Evolutionary conservation across 2,329 filamentous ascomycete species (phyloP).

Genomic region (Huntiella decipiens): DNA sequence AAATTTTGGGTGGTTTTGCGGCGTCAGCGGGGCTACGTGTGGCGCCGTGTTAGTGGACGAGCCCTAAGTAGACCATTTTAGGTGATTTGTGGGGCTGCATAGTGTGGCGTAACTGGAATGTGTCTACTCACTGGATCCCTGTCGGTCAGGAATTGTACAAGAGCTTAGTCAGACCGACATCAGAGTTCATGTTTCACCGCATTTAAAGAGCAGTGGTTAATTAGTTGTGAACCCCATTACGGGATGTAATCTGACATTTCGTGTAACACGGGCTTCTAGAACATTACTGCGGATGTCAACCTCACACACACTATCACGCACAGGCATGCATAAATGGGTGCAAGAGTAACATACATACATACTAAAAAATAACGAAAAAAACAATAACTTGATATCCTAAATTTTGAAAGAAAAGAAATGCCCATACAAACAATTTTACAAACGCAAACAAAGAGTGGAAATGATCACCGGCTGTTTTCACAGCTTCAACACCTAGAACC

Average conservation of each 20-base stretch:
- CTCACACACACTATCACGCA: not conserved
- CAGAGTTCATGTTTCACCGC: not conserved
- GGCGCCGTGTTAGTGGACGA: not conserved
- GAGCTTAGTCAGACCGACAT: not conserved
- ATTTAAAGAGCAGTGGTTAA: no score
- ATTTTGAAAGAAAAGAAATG: not conserved
- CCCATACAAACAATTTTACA: not conserved
- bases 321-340: not conserved
- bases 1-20: slow-evolving; percentile 1
- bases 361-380: not conserved
- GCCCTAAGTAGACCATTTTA: slow-evolving; percentile 7
- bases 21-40: not conserved
- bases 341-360: not conserved
- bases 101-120: not conserved
- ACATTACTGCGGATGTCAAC: no score
- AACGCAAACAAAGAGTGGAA: no score
- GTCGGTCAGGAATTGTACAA: not conserved
- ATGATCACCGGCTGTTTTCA: no score
- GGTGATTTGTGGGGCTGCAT: not conserved
- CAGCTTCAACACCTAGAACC: no score
- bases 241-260: no score
- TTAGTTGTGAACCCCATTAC: no score
- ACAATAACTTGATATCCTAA: not conserved
- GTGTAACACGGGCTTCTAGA: no score
- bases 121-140: not conserved